These are phyloP conservation scores for Coniophora puteana DNA, from an alignment of 1,284 basidiomycete species.

Conservation along the genomic window DNA sequence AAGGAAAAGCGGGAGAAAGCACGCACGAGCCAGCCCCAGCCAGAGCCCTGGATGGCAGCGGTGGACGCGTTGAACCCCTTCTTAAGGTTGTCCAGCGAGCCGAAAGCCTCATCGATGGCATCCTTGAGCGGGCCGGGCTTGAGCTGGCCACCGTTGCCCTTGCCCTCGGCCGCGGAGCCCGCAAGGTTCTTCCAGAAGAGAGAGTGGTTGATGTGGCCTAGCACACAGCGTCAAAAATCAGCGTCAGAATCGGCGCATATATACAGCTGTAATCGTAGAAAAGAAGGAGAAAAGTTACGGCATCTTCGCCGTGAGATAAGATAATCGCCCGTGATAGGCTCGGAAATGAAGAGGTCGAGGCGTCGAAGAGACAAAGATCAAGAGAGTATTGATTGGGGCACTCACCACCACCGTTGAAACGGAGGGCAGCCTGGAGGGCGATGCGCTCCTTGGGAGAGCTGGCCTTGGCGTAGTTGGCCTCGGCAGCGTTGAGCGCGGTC, in stretches of 20 bases:
- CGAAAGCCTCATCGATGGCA: constrained; percentile 84
- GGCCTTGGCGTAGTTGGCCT: constrained; percentile 75
- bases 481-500: constrained; percentile 87
- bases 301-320: constrained; percentile 63
- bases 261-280: constrained; percentile 4
- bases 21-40: constrained; percentile 95
- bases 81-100: constrained; percentile 83
- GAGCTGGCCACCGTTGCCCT: constrained; percentile 66
- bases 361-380: constrained; percentile 42
- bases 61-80: constrained; percentile 82
- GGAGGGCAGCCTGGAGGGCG: constrained; percentile 80
- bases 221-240: constrained; percentile 1
- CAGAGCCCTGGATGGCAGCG: constrained; percentile 94
- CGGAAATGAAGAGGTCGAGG: too few relatives aligned
- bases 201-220: constrained; percentile 87
- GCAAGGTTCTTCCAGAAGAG: constrained; percentile 99
- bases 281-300: constrained; percentile 11
- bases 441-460: constrained; percentile 78
- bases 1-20: background rate
- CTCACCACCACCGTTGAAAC: constrained; percentile 88
- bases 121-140: constrained; percentile 73
- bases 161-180: constrained; percentile 44
- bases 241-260: background rate
- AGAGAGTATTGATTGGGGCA: constrained; percentile 6
- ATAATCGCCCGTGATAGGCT: too few relatives aligned